Evolutionary conservation across 2,329 filamentous ascomycete species (phyloP).

Genomic region (Neonectria magnoliae): DNA sequence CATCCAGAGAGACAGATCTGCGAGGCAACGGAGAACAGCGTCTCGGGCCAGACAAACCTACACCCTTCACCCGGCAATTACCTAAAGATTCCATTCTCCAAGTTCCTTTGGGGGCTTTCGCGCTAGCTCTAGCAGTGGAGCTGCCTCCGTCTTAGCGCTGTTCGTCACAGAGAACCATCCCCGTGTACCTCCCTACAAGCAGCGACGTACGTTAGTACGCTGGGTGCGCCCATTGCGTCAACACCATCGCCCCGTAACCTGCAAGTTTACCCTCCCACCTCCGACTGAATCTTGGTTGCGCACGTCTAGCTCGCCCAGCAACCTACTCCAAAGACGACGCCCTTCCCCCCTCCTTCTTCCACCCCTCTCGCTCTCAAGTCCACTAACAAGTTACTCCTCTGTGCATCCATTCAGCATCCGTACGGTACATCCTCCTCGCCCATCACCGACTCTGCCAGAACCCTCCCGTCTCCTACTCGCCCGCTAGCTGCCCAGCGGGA

Average conservation of each 20-base stretch:
- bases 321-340: conserved; percentile 3
- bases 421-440: conserved; percentile 23
- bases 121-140: conserved; percentile 12
- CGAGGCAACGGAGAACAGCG: background rate
- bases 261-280: conserved; percentile 30
- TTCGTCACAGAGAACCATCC: conserved; percentile 11
- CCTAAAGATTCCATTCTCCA: background rate
- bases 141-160: conserved; percentile 9
- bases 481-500: conserved; percentile 32
- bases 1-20: background rate
- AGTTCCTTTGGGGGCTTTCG: background rate
- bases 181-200: background rate
- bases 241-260: conserved; percentile 36
- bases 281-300: conserved; percentile 26
- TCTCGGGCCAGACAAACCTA: conserved; percentile 1
- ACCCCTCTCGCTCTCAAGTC: conserved; percentile 15
- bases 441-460: conserved; percentile 21
- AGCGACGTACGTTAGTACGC: background rate
- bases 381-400: conserved; percentile 25
- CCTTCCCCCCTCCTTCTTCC: conserved; percentile 15
- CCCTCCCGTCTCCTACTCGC: conserved; percentile 24
- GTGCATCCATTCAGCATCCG: conserved; percentile 14
- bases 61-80: background rate
- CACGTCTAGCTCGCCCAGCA: conserved; percentile 27
- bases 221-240: conserved; percentile 43